These are phyloP conservation scores for Lanmaoa rubissima DNA, from an alignment of 768 basidiomycete species.

Conservation along the genomic window DNA sequence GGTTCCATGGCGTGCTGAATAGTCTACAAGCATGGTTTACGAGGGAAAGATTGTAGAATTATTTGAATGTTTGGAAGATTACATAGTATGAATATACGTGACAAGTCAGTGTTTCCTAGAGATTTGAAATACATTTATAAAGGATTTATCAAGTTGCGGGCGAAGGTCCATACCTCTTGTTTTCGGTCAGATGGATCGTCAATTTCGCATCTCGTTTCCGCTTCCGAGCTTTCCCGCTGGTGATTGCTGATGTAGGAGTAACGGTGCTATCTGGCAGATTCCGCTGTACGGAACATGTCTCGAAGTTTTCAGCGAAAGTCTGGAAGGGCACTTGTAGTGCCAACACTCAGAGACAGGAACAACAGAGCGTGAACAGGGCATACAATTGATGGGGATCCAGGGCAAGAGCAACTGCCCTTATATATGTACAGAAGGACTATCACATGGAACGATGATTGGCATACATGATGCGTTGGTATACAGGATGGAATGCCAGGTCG, in stretches of 20 bases:
- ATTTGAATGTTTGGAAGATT: background rate
- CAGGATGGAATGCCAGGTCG: no score
- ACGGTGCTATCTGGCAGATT: background rate
- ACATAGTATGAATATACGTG: background rate
- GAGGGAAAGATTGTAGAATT: background rate
- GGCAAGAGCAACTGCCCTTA: no score
- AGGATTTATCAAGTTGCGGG: no score
- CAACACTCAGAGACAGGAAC: no score
- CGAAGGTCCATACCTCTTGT: conserved; percentile 7
- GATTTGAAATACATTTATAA: background rate
- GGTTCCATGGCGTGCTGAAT: conserved; percentile 27
- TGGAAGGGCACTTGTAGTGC: no score
- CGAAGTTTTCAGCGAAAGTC: conserved; percentile 15
- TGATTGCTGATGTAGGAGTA: background rate
- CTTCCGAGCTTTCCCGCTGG: conserved; percentile 3
- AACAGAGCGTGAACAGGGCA: no score
- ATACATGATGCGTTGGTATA: no score
- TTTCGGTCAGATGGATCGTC: background rate
- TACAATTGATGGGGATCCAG: no score
- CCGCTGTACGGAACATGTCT: background rate
- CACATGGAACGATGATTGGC: no score
- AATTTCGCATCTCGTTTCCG: conserved; percentile 10
- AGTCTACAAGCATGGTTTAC: background rate
- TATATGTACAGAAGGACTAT: no score
- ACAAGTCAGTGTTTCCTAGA: conserved; percentile 11